Conservation (phyloP, 495 filamentous ascomycete species). For the Xylaria castorea region DNA sequence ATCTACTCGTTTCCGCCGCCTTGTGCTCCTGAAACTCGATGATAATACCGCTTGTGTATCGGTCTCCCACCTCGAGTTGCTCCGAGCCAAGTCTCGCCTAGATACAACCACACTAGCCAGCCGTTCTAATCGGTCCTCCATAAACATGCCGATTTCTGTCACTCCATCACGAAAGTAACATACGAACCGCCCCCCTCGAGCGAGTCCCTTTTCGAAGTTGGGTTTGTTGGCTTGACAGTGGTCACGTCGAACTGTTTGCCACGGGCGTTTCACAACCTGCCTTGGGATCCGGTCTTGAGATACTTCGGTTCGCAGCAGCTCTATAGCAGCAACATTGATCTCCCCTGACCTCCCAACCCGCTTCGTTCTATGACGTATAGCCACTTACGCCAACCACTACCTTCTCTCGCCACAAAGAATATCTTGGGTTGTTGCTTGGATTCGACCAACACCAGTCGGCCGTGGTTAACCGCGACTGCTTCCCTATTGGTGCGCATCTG, state of each 20-base stretch:
- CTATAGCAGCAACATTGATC: background rate
- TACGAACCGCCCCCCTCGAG: constrained; percentile 12
- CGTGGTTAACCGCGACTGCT: background rate
- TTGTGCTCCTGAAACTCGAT: constrained; percentile 25
- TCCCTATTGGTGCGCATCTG: constrained; percentile 10
- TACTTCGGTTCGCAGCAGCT: background rate
- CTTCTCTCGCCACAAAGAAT: background rate
- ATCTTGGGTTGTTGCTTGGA: background rate
- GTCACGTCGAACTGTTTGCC: constrained; percentile 13
- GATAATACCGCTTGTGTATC: constrained; percentile 21
- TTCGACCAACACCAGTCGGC: background rate
- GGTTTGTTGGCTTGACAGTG: constrained; percentile 13
- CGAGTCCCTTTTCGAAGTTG: constrained; percentile 6
- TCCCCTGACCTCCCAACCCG: background rate
- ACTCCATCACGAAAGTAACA: constrained; percentile 20
- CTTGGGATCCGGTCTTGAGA: background rate
- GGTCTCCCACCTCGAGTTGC: constrained; percentile 34
- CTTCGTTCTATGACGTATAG: constrained; percentile 21
- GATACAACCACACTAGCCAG: constrained; percentile 15
- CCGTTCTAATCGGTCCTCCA: constrained; percentile 10
- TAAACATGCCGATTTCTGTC: constrained; percentile 23
- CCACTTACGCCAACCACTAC: background rate
- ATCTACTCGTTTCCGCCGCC: constrained; percentile 10
- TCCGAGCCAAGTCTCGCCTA: constrained; percentile 24
- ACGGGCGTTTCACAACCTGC: constrained; percentile 1